These are phyloP conservation scores for Sclerotinia glacialis DNA, from an alignment of 2,329 filamentous ascomycete species.

Conservation along the genomic window DNA sequence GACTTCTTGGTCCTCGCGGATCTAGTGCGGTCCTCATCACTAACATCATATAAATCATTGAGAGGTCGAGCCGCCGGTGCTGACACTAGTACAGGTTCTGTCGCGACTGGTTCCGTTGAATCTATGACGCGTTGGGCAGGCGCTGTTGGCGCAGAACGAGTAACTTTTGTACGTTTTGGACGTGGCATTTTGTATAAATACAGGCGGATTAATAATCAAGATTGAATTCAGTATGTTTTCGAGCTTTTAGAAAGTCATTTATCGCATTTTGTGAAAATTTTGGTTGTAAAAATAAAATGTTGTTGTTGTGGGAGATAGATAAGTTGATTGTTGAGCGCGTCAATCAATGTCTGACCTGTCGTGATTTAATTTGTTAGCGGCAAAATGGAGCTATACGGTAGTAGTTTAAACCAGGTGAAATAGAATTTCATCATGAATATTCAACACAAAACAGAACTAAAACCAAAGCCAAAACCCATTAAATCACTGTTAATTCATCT, in stretches of 20 bases:
- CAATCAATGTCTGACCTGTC: background rate
- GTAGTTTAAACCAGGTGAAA: background rate
- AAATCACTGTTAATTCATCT: too few species aligned
- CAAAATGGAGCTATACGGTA: background rate
- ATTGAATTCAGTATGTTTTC: background rate
- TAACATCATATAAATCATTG: slow-evolving; percentile 38
- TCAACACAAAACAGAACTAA: background rate
- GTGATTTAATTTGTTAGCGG: background rate
- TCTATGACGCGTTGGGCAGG: background rate
- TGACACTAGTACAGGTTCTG: background rate
- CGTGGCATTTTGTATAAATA: slow-evolving; percentile 1
- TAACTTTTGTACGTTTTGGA: slow-evolving; percentile 11
- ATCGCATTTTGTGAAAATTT: background rate
- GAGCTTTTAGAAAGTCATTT: background rate
- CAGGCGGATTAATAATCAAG: background rate
- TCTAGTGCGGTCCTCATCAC: slow-evolving; percentile 30
- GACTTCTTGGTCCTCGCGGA: slow-evolving; percentile 26
- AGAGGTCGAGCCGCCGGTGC: slow-evolving; percentile 23
- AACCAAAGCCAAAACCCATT: background rate
- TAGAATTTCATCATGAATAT: background rate
- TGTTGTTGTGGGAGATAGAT: background rate
- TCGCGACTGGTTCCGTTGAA: slow-evolving; percentile 1
- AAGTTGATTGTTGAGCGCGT: background rate
- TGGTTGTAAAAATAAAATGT: background rate
- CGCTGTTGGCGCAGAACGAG: background rate